Conservation (phyloP, 2,329 filamentous ascomycete species). For the Aureobasidium sp. region DNA sequence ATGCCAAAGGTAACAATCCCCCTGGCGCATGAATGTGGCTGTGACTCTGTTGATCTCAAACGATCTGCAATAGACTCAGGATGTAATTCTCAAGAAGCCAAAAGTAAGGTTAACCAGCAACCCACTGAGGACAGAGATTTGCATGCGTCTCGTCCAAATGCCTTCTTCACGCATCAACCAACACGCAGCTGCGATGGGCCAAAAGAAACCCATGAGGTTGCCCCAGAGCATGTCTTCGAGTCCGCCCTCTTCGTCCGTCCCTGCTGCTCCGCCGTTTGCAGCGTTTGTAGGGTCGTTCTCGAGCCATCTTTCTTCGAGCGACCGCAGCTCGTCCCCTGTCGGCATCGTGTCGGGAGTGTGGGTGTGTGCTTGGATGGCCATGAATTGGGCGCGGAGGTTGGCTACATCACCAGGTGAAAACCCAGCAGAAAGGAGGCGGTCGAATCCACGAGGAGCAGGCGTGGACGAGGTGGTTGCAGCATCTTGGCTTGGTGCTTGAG, state of each 20-base stretch:
- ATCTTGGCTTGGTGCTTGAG: not conserved
- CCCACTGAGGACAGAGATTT: slow-evolving; percentile 79
- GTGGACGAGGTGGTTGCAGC: slow-evolving; percentile 35
- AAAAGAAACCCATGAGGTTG: slow-evolving; percentile 88
- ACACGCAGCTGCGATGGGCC: slow-evolving; percentile 75
- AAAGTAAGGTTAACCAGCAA: slow-evolving; percentile 71
- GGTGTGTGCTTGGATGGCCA: slow-evolving; percentile 69
- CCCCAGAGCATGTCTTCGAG: slow-evolving; percentile 83
- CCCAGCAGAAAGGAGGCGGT: slow-evolving; percentile 70
- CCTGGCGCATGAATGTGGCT: not conserved
- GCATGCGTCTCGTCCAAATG: slow-evolving; percentile 74
- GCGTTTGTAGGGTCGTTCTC: slow-evolving; percentile 48
- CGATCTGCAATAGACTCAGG: not conserved
- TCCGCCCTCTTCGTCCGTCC: slow-evolving; percentile 48
- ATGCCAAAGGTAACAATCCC: too few species aligned
- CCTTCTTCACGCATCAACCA: slow-evolving; percentile 84
- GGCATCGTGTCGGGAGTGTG: slow-evolving; percentile 89
- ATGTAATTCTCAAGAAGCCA: slow-evolving; percentile 55
- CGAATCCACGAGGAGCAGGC: slow-evolving; percentile 68
- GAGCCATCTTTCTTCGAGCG: slow-evolving; percentile 85
- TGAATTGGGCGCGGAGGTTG: slow-evolving; percentile 78
- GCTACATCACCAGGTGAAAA: slow-evolving; percentile 79
- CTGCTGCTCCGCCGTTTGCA: slow-evolving; percentile 33
- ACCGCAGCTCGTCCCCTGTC: slow-evolving; percentile 61
- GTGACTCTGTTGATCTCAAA: too few species aligned